Base-by-base conservation (phyloP, 2,329 filamentous ascomycete genomes). In the Colletotrichum sp. region DNA sequence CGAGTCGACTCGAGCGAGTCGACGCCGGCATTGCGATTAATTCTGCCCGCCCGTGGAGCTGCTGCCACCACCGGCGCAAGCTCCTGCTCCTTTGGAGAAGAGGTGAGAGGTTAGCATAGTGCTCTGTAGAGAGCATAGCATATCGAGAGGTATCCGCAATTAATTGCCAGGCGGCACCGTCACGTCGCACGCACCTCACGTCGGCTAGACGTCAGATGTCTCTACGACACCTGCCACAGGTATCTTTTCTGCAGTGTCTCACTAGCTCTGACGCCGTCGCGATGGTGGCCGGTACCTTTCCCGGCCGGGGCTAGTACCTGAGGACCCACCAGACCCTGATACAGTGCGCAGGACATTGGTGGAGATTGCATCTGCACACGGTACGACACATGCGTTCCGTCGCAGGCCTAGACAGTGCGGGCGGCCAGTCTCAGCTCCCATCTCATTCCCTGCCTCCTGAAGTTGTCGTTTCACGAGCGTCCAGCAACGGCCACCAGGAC, bases 181-280 rank as follows among this genome's bases (percentile, higher is more conserved):
- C 39, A 21, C 26, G 66, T 36, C 70, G 70, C 74, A 74, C 71
- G 74, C 21, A 49, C 71, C 70, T 66, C 64, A 55, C 13, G 64
- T 52, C 65, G 64, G 70, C 64, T 74, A 67, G 59, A 76, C 74
- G 74, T 74, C 70, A 74, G 64, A 76, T 76, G 74, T 76, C 74
- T 69, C 65, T 21, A 64, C 74, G 74, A 76, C 74, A 74, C 71
- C 74, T 76, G 74, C 74, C 74, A 76, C 66, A 75, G 55, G 75
- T 77, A 75, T 67, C 75, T 60, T 76, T 66, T 71, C 72, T 75
- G 62, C 52, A 49, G 39, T 59, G 75, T 71, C 75, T 71, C 52
- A 59, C 75, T 71, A 75, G 67, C 72, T 52, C 36, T 44, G 70
- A 28, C 26, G 55, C 52, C 34, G 67, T 67, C 60, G 34, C 34